Base-by-base conservation (phyloP, 1,284 basidiomycete species). In the Fomitopsis pinicola region DNA sequence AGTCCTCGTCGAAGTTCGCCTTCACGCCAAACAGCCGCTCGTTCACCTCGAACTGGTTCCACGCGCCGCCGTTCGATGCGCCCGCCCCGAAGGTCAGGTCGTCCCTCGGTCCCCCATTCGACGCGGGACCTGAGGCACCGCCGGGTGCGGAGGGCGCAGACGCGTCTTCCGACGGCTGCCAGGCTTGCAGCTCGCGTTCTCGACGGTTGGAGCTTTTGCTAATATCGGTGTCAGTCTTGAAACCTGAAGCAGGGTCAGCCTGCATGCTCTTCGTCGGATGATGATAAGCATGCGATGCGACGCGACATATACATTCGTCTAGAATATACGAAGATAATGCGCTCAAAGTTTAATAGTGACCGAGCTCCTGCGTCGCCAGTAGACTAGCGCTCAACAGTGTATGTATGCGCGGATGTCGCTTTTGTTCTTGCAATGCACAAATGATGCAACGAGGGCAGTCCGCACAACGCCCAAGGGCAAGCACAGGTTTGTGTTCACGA, bases 41-140 rank as follows among this genome's bases (percentile, higher is more conserved):
- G 76, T 99, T 99, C 59, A 82, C 92, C 45, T 90, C 90, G 70
- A 99, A 99, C 77, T 99, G 97, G 75, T 99, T 96, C 97, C 97
- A 99, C 0, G 76, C 75, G 61, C 75, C 78, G 42, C 67, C 70
- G 48, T 64, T 75, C 8, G 69, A 64, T 12, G 83, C 75, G 22
- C 80, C 80, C 17, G 81, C 71, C 4, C 87, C 88, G 65, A 93
- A 91, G 0, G 89, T 92, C 57, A 84, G 64, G 57, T 91, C 89
- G 69, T 91, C 89, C 57, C 76, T 79, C 56, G 73, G 72, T 4
- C 66, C 66, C 4, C 63, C 58, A 22, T 62, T 63, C 26, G 63
- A 46, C 42, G 62, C 59, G 5, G 65, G 62, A 0, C 59, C 38
- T 30, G 65, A 59, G 3, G 63, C 58, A 58, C 35, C 52, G 64